Conservation (phyloP, 2,329 filamentous ascomycete species). For the Xylaria sp. region DNA sequence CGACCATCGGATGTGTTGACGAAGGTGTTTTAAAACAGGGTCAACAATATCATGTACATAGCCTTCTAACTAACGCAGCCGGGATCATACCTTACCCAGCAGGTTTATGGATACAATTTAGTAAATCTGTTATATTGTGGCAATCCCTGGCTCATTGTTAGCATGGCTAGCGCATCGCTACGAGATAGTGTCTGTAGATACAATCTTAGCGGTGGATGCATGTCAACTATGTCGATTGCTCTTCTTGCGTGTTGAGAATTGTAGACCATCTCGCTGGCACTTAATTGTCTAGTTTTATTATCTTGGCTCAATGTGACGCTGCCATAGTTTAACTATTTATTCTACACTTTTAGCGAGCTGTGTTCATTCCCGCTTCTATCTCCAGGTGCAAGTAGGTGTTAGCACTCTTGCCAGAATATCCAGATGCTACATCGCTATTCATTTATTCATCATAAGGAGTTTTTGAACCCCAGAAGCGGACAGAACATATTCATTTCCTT, state of each 20-base stretch:
- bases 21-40: conserved; percentile 9
- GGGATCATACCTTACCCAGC: conserved; percentile 18
- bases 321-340: not conserved
- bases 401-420: not conserved
- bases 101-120: conserved; percentile 31
- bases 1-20: conserved; percentile 21
- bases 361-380: not conserved
- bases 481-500: not conserved
- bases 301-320: not conserved
- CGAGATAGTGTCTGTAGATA: not conserved
- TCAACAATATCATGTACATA: conserved; percentile 33
- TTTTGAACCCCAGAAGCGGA: not conserved
- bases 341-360: not conserved
- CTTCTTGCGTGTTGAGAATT: not conserved
- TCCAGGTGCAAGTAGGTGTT: not conserved
- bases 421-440: not conserved
- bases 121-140: not conserved
- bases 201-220: not conserved
- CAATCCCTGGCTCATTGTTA: not conserved
- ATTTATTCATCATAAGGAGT: not conserved
- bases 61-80: conserved; percentile 16
- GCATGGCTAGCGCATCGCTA: not conserved
- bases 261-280: not conserved
- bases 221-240: not conserved
- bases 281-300: not conserved